phyloP scores from a whole-genome alignment of 768 basidiomycete species.

The Galerina sulciceps region DNA sequence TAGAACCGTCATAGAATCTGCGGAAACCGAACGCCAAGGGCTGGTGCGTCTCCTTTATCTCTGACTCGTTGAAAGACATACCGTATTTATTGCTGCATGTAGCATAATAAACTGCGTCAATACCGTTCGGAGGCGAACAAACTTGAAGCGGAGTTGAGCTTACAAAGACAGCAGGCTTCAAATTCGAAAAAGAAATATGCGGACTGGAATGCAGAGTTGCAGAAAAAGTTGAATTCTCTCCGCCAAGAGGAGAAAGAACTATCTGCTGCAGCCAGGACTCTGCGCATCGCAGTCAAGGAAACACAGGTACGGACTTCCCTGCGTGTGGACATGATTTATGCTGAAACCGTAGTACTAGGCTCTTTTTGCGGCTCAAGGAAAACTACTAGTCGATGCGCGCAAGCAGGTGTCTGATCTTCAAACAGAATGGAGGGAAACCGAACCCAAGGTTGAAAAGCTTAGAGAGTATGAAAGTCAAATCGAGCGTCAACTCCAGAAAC shows the following conservation, averaged over 20 bases:
- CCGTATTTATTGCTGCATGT: neutral
- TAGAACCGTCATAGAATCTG: constrained; percentile 69
- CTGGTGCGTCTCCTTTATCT: constrained; percentile 52
- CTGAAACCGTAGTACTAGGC: constrained; percentile 43
- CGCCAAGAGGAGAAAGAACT: constrained; percentile 82
- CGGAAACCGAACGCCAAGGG: constrained; percentile 82
- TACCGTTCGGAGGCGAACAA: constrained; percentile 70
- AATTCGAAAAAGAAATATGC: constrained; percentile 78
- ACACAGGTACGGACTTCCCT: constrained; percentile 49
- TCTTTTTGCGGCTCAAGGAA: constrained; percentile 69
- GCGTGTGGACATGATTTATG: neutral
- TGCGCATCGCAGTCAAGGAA: constrained; percentile 76
- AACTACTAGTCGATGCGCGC: constrained; percentile 72
- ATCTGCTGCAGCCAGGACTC: constrained; percentile 66
- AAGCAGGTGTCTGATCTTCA: constrained; percentile 71
- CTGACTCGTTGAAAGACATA: neutral
- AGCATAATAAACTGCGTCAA: constrained; percentile 85
- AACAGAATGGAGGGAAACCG: constrained; percentile 78
- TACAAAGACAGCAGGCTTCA: constrained; percentile 74
- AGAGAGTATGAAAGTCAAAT: constrained; percentile 89
- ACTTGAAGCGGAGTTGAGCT: constrained; percentile 71
- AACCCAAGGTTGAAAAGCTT: constrained; percentile 81
- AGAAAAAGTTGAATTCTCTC: constrained; percentile 73
- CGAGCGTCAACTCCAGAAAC: constrained; percentile 76
- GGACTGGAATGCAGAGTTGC: constrained; percentile 82